Evolutionary conservation across 768 basidiomycete species (phyloP), one percentile per base, ranked within the genome.

Genomic region (Boletus sensibilis): DNA sequence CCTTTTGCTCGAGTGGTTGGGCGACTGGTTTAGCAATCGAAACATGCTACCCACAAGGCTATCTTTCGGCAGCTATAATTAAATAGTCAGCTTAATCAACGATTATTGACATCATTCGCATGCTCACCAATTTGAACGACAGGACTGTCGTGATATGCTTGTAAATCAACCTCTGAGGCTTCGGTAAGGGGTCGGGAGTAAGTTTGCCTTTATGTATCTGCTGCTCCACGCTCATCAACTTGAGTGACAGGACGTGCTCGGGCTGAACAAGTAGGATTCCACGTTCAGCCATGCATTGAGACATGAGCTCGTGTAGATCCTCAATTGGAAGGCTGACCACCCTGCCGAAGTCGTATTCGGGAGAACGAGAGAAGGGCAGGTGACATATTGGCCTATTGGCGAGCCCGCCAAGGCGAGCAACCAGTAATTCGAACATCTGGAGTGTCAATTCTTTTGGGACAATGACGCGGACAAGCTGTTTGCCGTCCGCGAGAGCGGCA

Each of bases 241-340:
- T 70, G 55, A 77, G 77, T 0, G 81, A 82, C 2, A 81, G 70
- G 3, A 79, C 73, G 39, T 82, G 80, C 44, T 82, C 80, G 0
- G 81, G 82, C 46, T 82, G 81, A 11, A 68, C 61, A 3, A 82
- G 64, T 3, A 81, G 61, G 11, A 82, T 58, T 0, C 81, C 81
- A 20, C 68, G 60, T 35, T 63, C 63, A 0, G 49, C 50, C 51
- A 64, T 66, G 55, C 82, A 83, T 25, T 65, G 65, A 31, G 70
- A 58, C 52, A 74, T 70, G 18, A 82, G 52, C 20, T 42, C 20
- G 11, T 58, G 57, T n/a, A 80, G 65, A 10, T 41, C 44, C 2
- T 52, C 21, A 7, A 71, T 53, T 45, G 65, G 53, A 27, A 13
- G 45, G 14, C 29, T 31, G 38, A 9, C 5, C 3, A 27, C 6